Evolutionary conservation across 371 early-diverging fungal genomes (phyloP).

Genomic region (Coemansia sp.): DNA sequence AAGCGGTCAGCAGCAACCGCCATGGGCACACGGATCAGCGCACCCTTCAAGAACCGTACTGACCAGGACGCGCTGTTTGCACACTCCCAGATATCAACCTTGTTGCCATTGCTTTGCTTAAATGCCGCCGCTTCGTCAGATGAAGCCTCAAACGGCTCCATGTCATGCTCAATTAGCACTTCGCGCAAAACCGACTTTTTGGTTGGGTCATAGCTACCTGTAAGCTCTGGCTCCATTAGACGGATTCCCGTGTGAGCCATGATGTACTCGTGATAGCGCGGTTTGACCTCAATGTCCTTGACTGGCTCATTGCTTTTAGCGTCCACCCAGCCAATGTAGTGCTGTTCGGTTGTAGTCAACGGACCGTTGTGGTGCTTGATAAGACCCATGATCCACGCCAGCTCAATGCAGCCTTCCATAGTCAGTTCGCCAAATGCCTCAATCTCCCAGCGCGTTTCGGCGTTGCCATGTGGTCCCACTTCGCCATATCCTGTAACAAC

Average conservation of each 20-base stretch:
- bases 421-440: slow-evolving; percentile 89
- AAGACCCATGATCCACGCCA: slow-evolving; percentile 96
- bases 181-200: slow-evolving; percentile 86
- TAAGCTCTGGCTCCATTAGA: slow-evolving; percentile 84
- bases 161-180: slow-evolving; percentile 83
- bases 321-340: slow-evolving; percentile 92
- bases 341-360: slow-evolving; percentile 70
- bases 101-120: slow-evolving; percentile 78
- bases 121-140: slow-evolving; percentile 91
- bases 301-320: slow-evolving; percentile 85
- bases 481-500: slow-evolving; percentile 94
- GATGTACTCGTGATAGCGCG: slow-evolving; percentile 87
- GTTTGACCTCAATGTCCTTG: slow-evolving; percentile 83
- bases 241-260: slow-evolving; percentile 80
- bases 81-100: slow-evolving; percentile 72
- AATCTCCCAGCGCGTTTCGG: slow-evolving; percentile 96
- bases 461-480: slow-evolving; percentile 91
- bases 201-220: slow-evolving; percentile 86
- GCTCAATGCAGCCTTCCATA: slow-evolving; percentile 91
- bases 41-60: slow-evolving; percentile 82
- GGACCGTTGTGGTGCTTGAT: slow-evolving; percentile 86
- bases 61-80: slow-evolving; percentile 65
- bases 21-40: slow-evolving; percentile 87
- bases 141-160: slow-evolving; percentile 84
- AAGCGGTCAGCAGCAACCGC: slow-evolving; percentile 87